Evolutionary conservation across 2,329 filamentous ascomycete genomes (phyloP).

Genomic region (Ustulina deusta): DNA sequence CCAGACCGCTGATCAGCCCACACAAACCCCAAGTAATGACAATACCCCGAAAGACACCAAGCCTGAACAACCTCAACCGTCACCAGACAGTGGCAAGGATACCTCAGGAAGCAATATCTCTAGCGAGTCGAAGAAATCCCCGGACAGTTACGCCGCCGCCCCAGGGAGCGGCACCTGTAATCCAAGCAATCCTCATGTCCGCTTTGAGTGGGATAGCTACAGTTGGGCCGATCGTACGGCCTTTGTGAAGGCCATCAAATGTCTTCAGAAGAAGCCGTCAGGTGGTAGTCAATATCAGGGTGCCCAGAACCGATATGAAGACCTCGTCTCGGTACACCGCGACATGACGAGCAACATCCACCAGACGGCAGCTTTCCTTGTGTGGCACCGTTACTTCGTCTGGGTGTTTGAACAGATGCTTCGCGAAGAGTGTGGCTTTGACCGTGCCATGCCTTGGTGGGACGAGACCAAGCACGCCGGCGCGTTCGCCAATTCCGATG

Average conservation of each 20-base stretch:
- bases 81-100: background rate
- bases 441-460: slow-evolving; percentile 55
- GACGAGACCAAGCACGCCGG: slow-evolving; percentile 55
- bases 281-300: slow-evolving; percentile 43
- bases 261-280: slow-evolving; percentile 51
- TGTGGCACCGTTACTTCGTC: slow-evolving; percentile 57
- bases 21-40: background rate
- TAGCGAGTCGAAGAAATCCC: background rate
- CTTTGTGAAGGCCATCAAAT: slow-evolving; percentile 53
- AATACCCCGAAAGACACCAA: background rate
- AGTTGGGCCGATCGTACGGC: slow-evolving; percentile 46
- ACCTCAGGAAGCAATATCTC: background rate
- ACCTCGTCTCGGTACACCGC: slow-evolving; percentile 55
- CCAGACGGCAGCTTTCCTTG: slow-evolving; percentile 50
- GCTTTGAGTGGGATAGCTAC: slow-evolving; percentile 52
- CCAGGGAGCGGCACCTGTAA: slow-evolving; percentile 44
- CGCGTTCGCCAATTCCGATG: slow-evolving; percentile 48
- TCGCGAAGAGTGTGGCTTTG: slow-evolving; percentile 55
- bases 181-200: slow-evolving; percentile 44
- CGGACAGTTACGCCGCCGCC: slow-evolving; percentile 17
- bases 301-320: slow-evolving; percentile 53
- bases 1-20: background rate
- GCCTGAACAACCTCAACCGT: background rate
- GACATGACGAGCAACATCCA: slow-evolving; percentile 50
- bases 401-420: slow-evolving; percentile 54